Percentiles rank a stretch among this genome's conserved stretches.
Conservation (phyloP, 2,329 filamentous ascomycete genomes). For the Alternaria tenuissima region DNA sequence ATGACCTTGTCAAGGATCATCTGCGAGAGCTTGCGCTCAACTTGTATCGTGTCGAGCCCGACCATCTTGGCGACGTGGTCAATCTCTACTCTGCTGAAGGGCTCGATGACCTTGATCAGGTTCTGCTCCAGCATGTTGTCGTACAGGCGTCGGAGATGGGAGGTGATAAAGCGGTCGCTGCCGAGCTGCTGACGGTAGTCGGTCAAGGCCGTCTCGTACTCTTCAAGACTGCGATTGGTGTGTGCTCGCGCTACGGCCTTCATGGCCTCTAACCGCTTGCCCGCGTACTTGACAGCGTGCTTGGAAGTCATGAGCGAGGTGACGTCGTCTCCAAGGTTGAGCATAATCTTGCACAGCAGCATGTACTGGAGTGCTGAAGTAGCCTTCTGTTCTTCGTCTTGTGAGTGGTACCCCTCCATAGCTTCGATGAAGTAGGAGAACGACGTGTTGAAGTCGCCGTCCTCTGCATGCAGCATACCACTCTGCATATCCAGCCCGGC, state of each 20-base stretch:
- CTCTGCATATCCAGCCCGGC: conserved; percentile 99
- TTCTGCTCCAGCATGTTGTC: conserved; percentile 99
- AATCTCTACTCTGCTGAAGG: conserved; percentile 96
- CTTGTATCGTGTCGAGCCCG: conserved; percentile 91
- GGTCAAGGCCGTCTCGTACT: conserved; percentile 92
- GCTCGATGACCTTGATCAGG: conserved; percentile 99
- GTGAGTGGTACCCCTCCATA: conserved; percentile 92
- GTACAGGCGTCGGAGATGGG: conserved; percentile 93
- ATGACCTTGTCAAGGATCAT: conserved; percentile 99
- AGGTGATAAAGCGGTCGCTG: conserved; percentile 94
- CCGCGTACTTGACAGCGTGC: conserved; percentile 95
- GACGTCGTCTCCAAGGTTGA: conserved; percentile 96
- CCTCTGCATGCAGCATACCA: conserved; percentile 97
- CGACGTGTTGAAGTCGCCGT: conserved; percentile 98
- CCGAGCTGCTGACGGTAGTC: conserved; percentile 93
- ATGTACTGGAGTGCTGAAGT: conserved; percentile 99
- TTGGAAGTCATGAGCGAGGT: conserved; percentile 94
- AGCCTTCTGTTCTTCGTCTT: conserved; percentile 88
- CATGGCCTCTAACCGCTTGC: conserved; percentile 97
- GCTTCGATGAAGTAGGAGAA: conserved; percentile 99
- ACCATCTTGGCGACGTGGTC: conserved; percentile 98
- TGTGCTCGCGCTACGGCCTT: conserved; percentile 97
- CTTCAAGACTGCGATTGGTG: conserved; percentile 92
- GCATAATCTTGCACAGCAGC: conserved; percentile 99
- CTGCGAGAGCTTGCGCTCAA: conserved; percentile 97